These are phyloP conservation scores for Pythium volutum DNA, from an alignment of 352 stramenopile genomes.

Conservation along the genomic window DNA sequence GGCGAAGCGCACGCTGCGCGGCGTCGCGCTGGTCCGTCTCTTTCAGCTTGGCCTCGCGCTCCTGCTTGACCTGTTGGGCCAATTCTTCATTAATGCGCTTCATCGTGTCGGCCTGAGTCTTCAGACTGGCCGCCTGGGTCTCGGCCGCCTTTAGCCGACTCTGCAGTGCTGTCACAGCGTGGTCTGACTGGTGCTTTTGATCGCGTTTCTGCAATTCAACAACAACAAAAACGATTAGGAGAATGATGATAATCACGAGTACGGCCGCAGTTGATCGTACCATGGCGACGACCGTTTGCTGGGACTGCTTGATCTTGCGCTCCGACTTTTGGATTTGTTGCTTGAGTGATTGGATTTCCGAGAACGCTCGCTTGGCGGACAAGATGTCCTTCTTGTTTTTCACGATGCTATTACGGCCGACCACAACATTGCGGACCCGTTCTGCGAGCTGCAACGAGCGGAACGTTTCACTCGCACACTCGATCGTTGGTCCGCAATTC, in stretches of 20 bases:
- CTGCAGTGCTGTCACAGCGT: slow-evolving; percentile 71
- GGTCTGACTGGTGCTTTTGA: slow-evolving; percentile 91
- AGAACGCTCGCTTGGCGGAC: slow-evolving; percentile 91
- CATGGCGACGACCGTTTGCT: slow-evolving; percentile 89
- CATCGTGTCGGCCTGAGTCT: slow-evolving; percentile 59
- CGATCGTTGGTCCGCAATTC: slow-evolving; percentile 81
- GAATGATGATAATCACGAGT: background rate
- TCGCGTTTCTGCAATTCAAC: slow-evolving; percentile 84
- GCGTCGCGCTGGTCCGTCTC: slow-evolving; percentile 68
- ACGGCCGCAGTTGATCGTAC: slow-evolving; percentile 41
- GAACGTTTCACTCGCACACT: slow-evolving; percentile 82
- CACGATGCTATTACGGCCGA: slow-evolving; percentile 74
- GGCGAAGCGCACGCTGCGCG: slow-evolving; percentile 55
- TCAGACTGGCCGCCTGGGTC: slow-evolving; percentile 54
- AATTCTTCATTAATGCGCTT: slow-evolving; percentile 71
- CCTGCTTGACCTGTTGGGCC: slow-evolving; percentile 60
- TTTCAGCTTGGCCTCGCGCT: slow-evolving; percentile 64
- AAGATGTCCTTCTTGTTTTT: slow-evolving; percentile 87
- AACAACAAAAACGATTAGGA: background rate
- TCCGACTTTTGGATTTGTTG: slow-evolving; percentile 87
- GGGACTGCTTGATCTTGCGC: slow-evolving; percentile 85
- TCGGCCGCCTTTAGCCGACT: slow-evolving; percentile 82
- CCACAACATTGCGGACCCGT: slow-evolving; percentile 75
- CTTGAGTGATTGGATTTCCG: slow-evolving; percentile 93
- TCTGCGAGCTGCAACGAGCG: slow-evolving; percentile 88